Percentiles rank a stretch among this genome's conserved stretches.
phyloP scores from a whole-genome alignment of 805 yeast species.

The Teunomyces pallodes region DNA sequence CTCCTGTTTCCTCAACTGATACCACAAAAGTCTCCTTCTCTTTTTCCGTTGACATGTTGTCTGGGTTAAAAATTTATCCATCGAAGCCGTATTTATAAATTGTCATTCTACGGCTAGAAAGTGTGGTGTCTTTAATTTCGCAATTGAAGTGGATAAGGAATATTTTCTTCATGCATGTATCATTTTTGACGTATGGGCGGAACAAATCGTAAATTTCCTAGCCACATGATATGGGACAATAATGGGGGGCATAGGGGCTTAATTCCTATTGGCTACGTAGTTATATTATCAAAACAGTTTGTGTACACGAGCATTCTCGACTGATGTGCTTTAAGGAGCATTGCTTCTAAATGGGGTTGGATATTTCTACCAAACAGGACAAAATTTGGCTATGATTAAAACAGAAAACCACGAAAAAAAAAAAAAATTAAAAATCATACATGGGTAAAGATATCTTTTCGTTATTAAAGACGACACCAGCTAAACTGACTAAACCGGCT shows the following conservation, averaged over 20 bases:
- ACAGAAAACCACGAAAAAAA: not conserved
- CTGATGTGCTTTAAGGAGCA: too few species aligned
- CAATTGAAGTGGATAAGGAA: not conserved
- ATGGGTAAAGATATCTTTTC: slow-evolving; percentile 3
- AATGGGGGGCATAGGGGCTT: too few species aligned
- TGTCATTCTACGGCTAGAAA: not conserved
- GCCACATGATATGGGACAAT: not conserved
- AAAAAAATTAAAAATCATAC: not conserved
- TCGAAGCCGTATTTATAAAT: not conserved
- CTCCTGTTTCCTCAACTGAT: not conserved
- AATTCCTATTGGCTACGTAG: too few species aligned
- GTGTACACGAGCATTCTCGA: too few species aligned
- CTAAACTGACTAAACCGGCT: not conserved
- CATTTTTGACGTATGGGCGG: not conserved
- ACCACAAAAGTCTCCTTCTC: not conserved
- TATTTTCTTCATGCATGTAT: not conserved
- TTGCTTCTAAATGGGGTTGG: too few species aligned
- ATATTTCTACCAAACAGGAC: not conserved
- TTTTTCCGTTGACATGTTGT: not conserved
- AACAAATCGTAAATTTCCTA: not conserved
- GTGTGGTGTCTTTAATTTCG: not conserved
- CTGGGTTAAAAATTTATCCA: not conserved
- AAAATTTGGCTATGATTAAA: not conserved
- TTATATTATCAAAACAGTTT: too few species aligned
- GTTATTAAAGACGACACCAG: not conserved